A percentile compares a stretch with the other conserved stretches of the same genome.
These are phyloP conservation scores for Buxus sempervirens DNA, from an alignment of 164 flowering plant species.

Conservation along the genomic window DNA sequence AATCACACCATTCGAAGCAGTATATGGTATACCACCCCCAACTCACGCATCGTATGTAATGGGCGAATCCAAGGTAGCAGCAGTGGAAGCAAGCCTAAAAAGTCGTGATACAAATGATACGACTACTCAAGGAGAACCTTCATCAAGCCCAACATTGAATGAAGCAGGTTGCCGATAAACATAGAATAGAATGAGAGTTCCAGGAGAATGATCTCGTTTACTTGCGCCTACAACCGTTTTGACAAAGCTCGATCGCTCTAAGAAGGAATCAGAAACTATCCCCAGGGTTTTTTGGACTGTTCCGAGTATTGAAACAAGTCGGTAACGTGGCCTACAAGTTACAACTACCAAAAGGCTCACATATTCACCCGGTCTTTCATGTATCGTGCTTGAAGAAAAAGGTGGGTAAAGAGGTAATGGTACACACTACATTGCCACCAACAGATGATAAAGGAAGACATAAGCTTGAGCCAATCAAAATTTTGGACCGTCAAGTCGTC, in stretches of 20 bases:
- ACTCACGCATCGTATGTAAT: background rate
- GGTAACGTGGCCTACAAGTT: conserved; percentile 5
- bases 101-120: background rate
- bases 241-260: background rate
- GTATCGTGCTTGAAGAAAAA: conserved; percentile 4
- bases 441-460: background rate
- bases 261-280: conserved; percentile 6
- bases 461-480: background rate
- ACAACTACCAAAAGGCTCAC: background rate
- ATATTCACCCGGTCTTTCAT: conserved; percentile 2
- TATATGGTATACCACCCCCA: conserved; percentile 7
- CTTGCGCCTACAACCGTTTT: background rate
- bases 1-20: background rate
- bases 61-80: background rate
- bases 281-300: conserved; percentile 2
- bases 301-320: background rate
- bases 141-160: background rate
- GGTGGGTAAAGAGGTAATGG: background rate
- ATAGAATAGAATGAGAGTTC: background rate
- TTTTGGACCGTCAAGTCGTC: background rate
- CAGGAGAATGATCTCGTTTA: background rate
- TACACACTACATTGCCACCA: background rate
- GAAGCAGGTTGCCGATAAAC: background rate
- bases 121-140: background rate
- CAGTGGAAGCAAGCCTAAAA: background rate